Conservation (phyloP, 306 rosid genomes). For the Ochetophila trinervis region DNA sequence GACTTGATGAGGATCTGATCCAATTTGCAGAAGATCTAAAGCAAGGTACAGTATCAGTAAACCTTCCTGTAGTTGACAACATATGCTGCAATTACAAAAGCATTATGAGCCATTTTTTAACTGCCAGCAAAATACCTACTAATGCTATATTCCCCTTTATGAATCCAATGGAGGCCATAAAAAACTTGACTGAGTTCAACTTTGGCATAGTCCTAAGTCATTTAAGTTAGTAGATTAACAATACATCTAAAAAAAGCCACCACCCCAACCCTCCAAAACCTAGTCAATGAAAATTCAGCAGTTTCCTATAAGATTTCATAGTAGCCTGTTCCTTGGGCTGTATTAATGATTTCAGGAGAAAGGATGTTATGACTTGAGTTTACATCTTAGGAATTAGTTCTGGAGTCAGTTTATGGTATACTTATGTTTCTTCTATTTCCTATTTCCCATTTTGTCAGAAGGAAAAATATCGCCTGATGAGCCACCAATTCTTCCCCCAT, state of each 20-base stretch:
- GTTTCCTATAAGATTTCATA: not conserved
- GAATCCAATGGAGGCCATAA: not conserved
- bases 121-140: not conserved
- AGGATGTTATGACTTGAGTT: not conserved
- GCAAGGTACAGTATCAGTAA: conserved; percentile 59
- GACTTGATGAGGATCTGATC: conserved; percentile 91
- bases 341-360: not conserved
- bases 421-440: conserved; percentile 13
- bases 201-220: not conserved
- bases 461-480: conserved; percentile 83
- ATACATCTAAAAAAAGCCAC: not conserved
- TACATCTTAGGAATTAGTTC: not conserved
- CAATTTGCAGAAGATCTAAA: conserved; percentile 92
- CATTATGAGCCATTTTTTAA: not conserved
- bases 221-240: not conserved
- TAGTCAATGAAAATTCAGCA: not conserved
- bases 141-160: not conserved
- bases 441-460: conserved; percentile 41
- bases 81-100: not conserved
- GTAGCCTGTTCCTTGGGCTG: not conserved
- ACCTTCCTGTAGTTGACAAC: not conserved
- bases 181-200: not conserved
- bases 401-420: conserved; percentile 11
- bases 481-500: conserved; percentile 85
- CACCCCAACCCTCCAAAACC: not conserved